Evolutionary conservation across 495 filamentous ascomycete genomes (phyloP).

Genomic region (Talaromyces proteolyticus): DNA sequence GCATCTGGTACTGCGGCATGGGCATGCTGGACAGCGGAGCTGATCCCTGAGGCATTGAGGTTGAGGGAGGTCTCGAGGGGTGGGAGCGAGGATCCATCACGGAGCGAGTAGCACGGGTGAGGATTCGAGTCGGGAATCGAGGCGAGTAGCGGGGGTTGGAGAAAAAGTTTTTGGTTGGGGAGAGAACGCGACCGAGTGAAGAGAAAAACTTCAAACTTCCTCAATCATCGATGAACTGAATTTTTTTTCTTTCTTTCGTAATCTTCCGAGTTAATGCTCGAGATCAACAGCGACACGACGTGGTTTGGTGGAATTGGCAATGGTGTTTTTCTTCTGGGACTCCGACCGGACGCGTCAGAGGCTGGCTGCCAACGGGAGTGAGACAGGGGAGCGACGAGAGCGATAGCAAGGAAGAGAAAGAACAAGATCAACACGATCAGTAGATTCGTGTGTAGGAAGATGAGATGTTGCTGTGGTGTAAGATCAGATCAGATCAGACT

Average conservation of each 20-base stretch:
- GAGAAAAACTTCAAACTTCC: not conserved
- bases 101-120: not conserved
- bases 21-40: constrained; percentile 41
- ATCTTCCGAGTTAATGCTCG: not conserved
- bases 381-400: not conserved
- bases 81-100: constrained; percentile 48
- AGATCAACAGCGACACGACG: not conserved
- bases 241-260: not conserved
- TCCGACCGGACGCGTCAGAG: not conserved
- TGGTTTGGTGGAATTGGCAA: not conserved
- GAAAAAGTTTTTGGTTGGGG: not conserved
- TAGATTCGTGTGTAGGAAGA: too few species aligned
- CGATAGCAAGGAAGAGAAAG: not conserved
- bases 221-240: not conserved
- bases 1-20: constrained; percentile 46
- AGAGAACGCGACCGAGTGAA: not conserved
- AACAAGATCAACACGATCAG: too few species aligned
- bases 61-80: constrained; percentile 50
- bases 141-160: not conserved
- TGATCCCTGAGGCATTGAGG: constrained; percentile 48
- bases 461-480: too few species aligned
- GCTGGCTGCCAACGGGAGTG: not conserved
- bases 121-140: not conserved
- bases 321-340: not conserved
- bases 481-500: not conserved